Percentiles rank a stretch among this genome's conserved stretches.
phyloP scores from a whole-genome alignment of 305 asterid species.

The Coffea humblotiana region DNA sequence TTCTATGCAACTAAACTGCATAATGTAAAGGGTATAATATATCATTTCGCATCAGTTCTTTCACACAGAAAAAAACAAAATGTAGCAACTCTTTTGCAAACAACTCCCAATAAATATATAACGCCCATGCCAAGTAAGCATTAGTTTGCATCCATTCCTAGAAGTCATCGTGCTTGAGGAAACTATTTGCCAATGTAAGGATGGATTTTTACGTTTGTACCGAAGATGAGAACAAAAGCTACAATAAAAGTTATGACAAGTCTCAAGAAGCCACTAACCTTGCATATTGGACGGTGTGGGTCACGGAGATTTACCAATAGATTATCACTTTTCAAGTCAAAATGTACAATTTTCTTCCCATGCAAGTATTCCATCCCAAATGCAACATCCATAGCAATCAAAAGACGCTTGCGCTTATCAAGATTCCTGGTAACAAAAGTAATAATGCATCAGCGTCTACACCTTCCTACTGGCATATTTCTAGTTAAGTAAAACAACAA shows the following conservation, averaged over 20 bases:
- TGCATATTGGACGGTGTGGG: slow-evolving; percentile 98
- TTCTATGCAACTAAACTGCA: neutral
- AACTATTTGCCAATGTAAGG: neutral
- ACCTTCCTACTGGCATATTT: neutral
- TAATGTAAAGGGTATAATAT: too few species aligned
- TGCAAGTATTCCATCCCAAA: slow-evolving; percentile 99
- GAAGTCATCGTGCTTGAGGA: neutral
- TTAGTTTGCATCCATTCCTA: neutral
- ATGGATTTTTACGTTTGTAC: neutral
- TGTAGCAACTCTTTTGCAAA: neutral
- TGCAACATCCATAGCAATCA: slow-evolving; percentile 94
- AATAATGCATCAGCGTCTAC: neutral
- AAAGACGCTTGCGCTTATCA: slow-evolving; percentile 88
- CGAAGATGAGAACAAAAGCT: neutral
- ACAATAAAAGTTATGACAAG: neutral
- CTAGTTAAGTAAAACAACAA: neutral
- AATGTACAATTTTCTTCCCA: slow-evolving; percentile 92
- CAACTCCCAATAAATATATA: neutral
- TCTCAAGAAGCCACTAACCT: slow-evolving; percentile 49
- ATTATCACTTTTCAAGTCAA: slow-evolving; percentile 97
- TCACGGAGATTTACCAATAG: slow-evolving; percentile 96
- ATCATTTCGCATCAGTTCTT: neutral
- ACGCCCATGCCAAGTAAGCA: neutral
- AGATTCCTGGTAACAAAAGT: slow-evolving; percentile 54
- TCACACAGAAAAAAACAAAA: neutral